Evolutionary conservation across 805 yeast genomes (phyloP), one percentile per base, ranked within the genome.

Genomic region (Sporopachydermia quercuum): DNA sequence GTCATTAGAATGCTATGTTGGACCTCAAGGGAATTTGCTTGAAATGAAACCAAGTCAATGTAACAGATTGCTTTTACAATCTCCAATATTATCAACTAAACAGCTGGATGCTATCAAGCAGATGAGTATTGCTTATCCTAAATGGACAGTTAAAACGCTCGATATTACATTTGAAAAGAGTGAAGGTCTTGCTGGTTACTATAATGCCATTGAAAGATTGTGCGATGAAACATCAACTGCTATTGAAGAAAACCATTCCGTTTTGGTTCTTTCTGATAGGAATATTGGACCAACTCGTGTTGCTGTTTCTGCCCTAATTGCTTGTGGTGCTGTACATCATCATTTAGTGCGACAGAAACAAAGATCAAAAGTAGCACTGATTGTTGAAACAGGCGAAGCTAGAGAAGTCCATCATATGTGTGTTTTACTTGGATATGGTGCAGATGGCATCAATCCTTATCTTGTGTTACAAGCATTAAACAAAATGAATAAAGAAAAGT

Each of bases 311-410:
- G 82, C 95, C 4, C 65, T 91, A 53, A 71, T 87, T 49, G 97
- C 98, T n/a, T 68, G 81, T 39, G 96, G 96, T 63, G 91, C 97
- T 18, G 93, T 91, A 42, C 98, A 89, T 61, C 97, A 89, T 60
- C 94, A 86, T 60, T 71, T 91, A 58, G 95, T 89, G 44, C 75
- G 94, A 62, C 91, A 86, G 57, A 91, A 87, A 65, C 94, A 83
- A 62, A 86, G 98, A 61, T 83, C 96, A 19, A 82, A 84, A 57
- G 96, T 87, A 44, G 97, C 97, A 2, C 63, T 89, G 46, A 65
- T 89, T 45, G 70, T 89, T 44, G 97, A 89, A 66, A 78, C 96
- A 36, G 96, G 93, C 39, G 98, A 89, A 63, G 97, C 96, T 13
- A 78, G 94, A 58, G 98, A 91, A 63, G 93, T 89, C 35, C 98